Base-by-base conservation (phyloP, 805 yeast genomes). In the Schwanniomyces polymorphus region DNA sequence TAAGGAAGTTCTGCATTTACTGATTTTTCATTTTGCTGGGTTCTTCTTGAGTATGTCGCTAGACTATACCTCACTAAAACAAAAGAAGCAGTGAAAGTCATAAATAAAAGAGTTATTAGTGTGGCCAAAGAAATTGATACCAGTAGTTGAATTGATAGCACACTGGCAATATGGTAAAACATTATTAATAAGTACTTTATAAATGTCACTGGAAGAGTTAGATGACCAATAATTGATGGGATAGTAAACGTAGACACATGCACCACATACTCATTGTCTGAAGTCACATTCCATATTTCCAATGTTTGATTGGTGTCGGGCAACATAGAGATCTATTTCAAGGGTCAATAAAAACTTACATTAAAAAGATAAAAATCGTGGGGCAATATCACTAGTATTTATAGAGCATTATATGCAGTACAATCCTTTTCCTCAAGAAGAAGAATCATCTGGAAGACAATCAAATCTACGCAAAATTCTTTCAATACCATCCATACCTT, bases 401-500 rank as follows among this genome's bases (percentile, higher is more conserved):
- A 38, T 38, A 10, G 18, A 6, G 39, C 26, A 14, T 16, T 38
- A 25, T 38, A 38, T 38, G 28, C 41, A 38, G 41, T 35, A 9
- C 9, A 35, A 5, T 12, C 3, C 5, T 21, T 21, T 21, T 21
- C 23, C 23, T 21, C 23, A 26, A 34, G 33, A 33, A n/a, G n/a
- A 46, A 27, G 42, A 8, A 12, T 44, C 58, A 41, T 67, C 64
- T 12, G 78, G 78, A 31, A 76, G 60, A 48, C 78, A 74, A 18
- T 64, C 66, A 53, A 73, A 76, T 47, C 76, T 65, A 9, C 60
- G 49, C 53, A 78, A 64, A 23, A 81, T 78, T 12, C 72, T 56
- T 55, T 81, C 83, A 44, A 81, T 80, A 6, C 84, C 82, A 55
- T 81, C 85, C 85, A 81, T 80, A 21, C 85, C 86, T 52, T 64